Evolutionary conservation across 1,284 basidiomycete species (phyloP).

Genomic region (Ustilago cynodontis): DNA sequence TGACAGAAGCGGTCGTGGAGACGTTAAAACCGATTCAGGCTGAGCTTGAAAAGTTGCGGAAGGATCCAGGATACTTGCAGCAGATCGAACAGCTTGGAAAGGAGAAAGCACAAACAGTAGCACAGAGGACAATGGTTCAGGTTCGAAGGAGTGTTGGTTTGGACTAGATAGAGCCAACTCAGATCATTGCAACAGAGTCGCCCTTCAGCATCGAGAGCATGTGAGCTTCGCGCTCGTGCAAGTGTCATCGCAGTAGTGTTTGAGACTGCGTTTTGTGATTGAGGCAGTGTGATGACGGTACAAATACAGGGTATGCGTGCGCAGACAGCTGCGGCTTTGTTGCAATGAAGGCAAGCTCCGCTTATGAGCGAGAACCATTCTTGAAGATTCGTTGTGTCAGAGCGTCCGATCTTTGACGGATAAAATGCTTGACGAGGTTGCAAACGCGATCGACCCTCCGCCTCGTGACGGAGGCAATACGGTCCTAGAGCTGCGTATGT

Average conservation of each 20-base stretch:
- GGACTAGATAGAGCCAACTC: slow-evolving; percentile 28
- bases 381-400: neutral
- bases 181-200: neutral
- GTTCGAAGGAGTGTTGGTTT: slow-evolving; percentile 80
- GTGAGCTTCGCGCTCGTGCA: too few species aligned
- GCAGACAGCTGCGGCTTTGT: neutral
- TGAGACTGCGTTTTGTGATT: neutral
- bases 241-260: too few species aligned
- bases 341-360: neutral
- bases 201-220: neutral
- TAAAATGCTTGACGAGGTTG: too few species aligned
- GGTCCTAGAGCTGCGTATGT: too few species aligned
- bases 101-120: slow-evolving; percentile 76
- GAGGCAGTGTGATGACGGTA: neutral
- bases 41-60: slow-evolving; percentile 78
- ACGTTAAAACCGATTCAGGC: slow-evolving; percentile 78
- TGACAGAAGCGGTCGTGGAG: slow-evolving; percentile 80
- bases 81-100: slow-evolving; percentile 78
- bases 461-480: neutral
- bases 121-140: slow-evolving; percentile 77
- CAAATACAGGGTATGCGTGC: slow-evolving; percentile 42
- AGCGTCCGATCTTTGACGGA: too few species aligned
- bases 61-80: slow-evolving; percentile 77
- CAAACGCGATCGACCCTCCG: too few species aligned
- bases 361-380: neutral